Evolutionary conservation across 257 asterid genomes (phyloP), one percentile per base, ranked within the genome.

Genomic region (Jacaranda copaia): DNA sequence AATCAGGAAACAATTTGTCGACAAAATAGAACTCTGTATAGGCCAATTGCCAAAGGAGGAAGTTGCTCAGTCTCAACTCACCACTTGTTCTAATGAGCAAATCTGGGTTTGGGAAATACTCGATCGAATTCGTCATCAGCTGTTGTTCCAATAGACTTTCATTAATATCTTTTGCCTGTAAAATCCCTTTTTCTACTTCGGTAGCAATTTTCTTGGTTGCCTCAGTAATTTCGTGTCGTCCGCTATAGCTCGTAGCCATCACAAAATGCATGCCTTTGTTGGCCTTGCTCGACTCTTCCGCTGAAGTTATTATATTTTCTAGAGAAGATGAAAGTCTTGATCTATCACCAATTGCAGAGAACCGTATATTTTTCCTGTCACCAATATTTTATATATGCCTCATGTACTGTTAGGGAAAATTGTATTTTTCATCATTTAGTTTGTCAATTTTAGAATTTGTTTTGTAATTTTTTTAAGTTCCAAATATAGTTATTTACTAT

Each of bases 11-110:
- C 0, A 55, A 2, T 1, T 51, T 77, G 0, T 77, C 36, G 4
- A 32, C 5, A 20, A 80, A 68, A 2, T 2, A 1, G 42, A 78
- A 9, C 39, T 83, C 82, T 0, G 83, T 49, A 48, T 83, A 81
- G 52, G 88, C 86, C 18, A 81, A 51, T 40, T 86, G 86, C 86
- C 90, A 81, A 19, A 81, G 3, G 76, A 86, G 9, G 73, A 79
- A 86, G 43, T 86, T 86, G 76, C 88, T 83, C 5, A 81, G 0
- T 74, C 88, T 81, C 12, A 55, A 12, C 42, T 83, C 88, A 6
- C 86, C 88, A 12, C 83, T 74, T 0, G 84, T 79, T 14, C 84
- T 59, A 9, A 86, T 83, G 39, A 83, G 42, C 73, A 86, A 59
- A 70, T 83, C 88, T 0, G 86, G 80, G 52, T 79, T 35, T 0